A percentile compares a stretch with the other conserved stretches of the same genome.
Conservation (phyloP, 768 basidiomycete species). For the Tylopilus vinaceipallidus region DNA sequence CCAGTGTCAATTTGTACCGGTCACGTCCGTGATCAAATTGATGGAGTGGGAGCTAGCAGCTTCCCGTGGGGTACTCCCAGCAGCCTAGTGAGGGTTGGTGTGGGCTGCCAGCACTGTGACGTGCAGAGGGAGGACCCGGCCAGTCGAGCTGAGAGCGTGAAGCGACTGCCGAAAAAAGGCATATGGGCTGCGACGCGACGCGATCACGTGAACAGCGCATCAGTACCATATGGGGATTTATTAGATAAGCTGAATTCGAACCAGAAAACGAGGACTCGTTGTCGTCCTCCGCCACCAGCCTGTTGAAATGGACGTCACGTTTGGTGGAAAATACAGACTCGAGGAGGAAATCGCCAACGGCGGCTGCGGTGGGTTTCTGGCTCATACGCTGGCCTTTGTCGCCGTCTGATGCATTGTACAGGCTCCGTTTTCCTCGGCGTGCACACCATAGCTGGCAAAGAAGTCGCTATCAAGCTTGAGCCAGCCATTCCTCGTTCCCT, state of each 20-base stretch:
- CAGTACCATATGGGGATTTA: neutral
- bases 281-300: slow-evolving; percentile 17
- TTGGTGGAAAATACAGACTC: slow-evolving; percentile 75
- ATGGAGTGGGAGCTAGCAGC: neutral
- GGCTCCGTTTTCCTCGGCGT: slow-evolving; percentile 78
- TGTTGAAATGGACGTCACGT: slow-evolving; percentile 39
- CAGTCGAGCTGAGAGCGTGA: neutral
- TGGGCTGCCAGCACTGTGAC: neutral
- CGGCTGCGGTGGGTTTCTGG: slow-evolving; percentile 71
- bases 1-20: neutral
- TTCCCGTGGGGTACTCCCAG: no score
- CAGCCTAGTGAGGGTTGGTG: no score
- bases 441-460: slow-evolving; percentile 78
- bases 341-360: slow-evolving; percentile 81
- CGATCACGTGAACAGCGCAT: slow-evolving; percentile 27
- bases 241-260: slow-evolving; percentile 26
- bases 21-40: neutral
- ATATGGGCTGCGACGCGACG: slow-evolving; percentile 15
- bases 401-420: slow-evolving; percentile 27
- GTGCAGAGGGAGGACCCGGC: neutral
- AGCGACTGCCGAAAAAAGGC: neutral
- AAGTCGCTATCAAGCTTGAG: slow-evolving; percentile 82
- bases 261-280: slow-evolving; percentile 7
- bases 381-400: slow-evolving; percentile 25
- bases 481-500: slow-evolving; percentile 47